These are phyloP conservation scores for Buddleja alternifolia DNA, from an alignment of 257 asterid genomes.

Conservation along the genomic window DNA sequence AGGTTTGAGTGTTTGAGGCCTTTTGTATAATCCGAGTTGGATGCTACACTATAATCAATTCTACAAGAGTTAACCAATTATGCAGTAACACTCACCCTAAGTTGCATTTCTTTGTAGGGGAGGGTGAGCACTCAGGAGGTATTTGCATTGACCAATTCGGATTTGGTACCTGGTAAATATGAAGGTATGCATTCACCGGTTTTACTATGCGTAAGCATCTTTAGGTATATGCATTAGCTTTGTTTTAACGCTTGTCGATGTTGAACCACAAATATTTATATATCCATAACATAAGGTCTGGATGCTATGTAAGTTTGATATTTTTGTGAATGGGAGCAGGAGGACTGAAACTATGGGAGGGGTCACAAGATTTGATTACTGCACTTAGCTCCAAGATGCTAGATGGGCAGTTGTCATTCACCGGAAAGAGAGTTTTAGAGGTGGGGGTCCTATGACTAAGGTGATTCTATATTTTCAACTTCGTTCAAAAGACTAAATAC, in stretches of 20 bases:
- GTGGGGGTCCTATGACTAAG: constrained; percentile 64
- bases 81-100: background rate
- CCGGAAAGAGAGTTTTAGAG: constrained; percentile 87
- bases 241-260: background rate
- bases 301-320: background rate
- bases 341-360: constrained; percentile 96
- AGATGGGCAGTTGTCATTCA: constrained; percentile 55
- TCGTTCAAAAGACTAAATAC: background rate
- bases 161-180: constrained; percentile 93
- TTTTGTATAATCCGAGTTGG: background rate
- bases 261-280: background rate
- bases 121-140: constrained; percentile 92
- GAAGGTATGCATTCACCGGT: constrained; percentile 59
- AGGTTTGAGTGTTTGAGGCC: background rate
- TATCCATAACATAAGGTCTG: background rate
- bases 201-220: too few relatives aligned
- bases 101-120: constrained; percentile 60
- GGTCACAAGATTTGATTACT: constrained; percentile 78
- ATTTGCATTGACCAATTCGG: constrained; percentile 76
- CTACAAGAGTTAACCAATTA: too few relatives aligned
- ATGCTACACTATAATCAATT: background rate
- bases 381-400: constrained; percentile 63
- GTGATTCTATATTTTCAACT: constrained; percentile 37
- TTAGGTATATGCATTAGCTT: background rate
- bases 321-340: constrained; percentile 50